Conservation (phyloP, 2,329 filamentous ascomycete species). For the Diplocarpon mali region DNA sequence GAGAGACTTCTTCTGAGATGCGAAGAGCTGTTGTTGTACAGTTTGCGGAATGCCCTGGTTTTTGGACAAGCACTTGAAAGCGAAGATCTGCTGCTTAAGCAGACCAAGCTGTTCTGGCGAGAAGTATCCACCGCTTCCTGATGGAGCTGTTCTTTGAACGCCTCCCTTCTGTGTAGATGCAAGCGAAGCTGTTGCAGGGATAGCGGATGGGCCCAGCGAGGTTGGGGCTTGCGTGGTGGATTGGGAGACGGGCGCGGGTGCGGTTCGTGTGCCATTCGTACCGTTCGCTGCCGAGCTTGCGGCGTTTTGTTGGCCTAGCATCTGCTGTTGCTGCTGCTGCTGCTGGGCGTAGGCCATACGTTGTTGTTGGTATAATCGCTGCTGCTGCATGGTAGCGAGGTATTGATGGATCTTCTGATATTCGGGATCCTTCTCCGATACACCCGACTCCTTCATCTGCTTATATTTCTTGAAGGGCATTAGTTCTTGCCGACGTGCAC, state of each 20-base stretch:
- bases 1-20: conserved; percentile 49
- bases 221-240: conserved; percentile 15
- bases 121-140: conserved; percentile 49
- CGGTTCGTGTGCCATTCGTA: conserved; percentile 38
- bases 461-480: conserved; percentile 59
- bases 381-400: conserved; percentile 59
- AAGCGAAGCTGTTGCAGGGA: conserved; percentile 17
- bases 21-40: conserved; percentile 75
- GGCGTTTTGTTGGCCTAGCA: conserved; percentile 42
- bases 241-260: conserved; percentile 25
- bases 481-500: conserved; percentile 18
- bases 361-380: conserved; percentile 30
- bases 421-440: conserved; percentile 74
- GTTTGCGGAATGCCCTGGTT: conserved; percentile 70
- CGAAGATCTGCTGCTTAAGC: conserved; percentile 76
- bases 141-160: conserved; percentile 20
- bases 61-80: conserved; percentile 83
- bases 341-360: conserved; percentile 46
- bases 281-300: conserved; percentile 45
- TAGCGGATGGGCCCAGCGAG: conserved; percentile 24
- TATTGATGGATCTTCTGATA: conserved; percentile 73
- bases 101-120: conserved; percentile 67
- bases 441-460: conserved; percentile 77
- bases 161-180: conserved; percentile 18
- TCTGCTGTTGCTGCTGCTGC: conserved; percentile 32